phyloP scores from a whole-genome alignment of 129 eudicot genomes.

The Pittosporum tobira region DNA sequence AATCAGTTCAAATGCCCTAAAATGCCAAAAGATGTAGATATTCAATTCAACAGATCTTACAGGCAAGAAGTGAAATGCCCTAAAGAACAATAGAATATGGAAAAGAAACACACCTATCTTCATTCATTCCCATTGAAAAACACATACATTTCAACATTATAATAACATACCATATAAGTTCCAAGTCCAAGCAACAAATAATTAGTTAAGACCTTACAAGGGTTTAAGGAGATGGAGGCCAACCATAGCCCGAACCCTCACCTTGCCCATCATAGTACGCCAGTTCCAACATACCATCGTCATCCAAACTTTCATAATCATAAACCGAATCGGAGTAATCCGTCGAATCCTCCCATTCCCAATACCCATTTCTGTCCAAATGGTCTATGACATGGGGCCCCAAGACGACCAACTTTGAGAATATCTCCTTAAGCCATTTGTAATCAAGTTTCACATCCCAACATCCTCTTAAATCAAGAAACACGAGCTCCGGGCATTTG shows the following conservation, averaged over 20 bases:
- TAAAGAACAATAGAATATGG: background rate
- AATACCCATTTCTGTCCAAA: slow-evolving; percentile 8
- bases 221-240: slow-evolving; percentile 38
- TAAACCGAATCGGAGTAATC: slow-evolving; percentile 27
- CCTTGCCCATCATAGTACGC: slow-evolving; percentile 24
- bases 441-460: slow-evolving; percentile 59
- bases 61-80: background rate
- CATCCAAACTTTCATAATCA: slow-evolving; percentile 36
- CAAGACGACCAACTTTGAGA: slow-evolving; percentile 33
- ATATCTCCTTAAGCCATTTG: slow-evolving; percentile 18
- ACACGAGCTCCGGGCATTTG: slow-evolving; percentile 41
- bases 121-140: slow-evolving; percentile 1
- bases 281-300: slow-evolving; percentile 25
- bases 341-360: slow-evolving; percentile 21
- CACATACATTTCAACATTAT: background rate
- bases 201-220: slow-evolving; percentile 1
- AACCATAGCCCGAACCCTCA: slow-evolving; percentile 16
- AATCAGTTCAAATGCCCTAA: too few species aligned
- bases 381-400: slow-evolving; percentile 41
- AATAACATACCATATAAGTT: background rate
- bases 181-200: slow-evolving; percentile 16
- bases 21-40: too few species aligned
- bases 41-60: background rate
- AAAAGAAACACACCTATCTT: slow-evolving; percentile 5
- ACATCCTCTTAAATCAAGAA: slow-evolving; percentile 62